Percentiles rank a stretch among this genome's conserved stretches.
Conservation (phyloP, 2,329 filamentous ascomycete species). For the Cordyceps cateniannulata region DNA sequence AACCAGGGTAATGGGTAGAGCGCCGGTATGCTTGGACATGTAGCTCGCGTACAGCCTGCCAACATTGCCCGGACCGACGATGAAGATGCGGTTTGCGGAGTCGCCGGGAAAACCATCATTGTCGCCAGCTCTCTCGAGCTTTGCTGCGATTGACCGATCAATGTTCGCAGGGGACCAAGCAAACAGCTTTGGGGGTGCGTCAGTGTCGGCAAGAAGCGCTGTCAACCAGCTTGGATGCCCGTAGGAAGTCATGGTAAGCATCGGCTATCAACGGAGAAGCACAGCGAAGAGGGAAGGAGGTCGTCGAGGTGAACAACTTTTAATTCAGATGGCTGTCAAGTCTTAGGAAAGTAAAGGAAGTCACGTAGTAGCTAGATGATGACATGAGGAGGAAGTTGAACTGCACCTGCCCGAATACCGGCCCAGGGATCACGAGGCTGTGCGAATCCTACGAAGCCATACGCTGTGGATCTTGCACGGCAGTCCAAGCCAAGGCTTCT, state of each 20-base stretch:
- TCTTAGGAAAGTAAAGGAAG: background rate
- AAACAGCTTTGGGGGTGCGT: background rate
- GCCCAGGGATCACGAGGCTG: too few relatives aligned
- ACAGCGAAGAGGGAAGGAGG: background rate
- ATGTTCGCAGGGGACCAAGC: background rate
- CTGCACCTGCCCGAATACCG: too few relatives aligned
- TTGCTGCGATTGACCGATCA: too few relatives aligned
- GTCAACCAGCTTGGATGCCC: background rate
- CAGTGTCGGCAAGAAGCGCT: background rate
- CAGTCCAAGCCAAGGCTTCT: too few relatives aligned
- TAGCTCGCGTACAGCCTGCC: background rate
- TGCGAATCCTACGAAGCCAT: too few relatives aligned
- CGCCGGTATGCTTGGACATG: background rate
- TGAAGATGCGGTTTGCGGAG: background rate
- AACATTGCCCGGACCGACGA: background rate
- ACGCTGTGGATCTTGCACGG: too few relatives aligned
- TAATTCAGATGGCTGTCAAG: background rate
- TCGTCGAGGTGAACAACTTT: background rate
- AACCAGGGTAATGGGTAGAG: background rate
- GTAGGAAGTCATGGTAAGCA: background rate
- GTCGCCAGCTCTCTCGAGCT: too few relatives aligned
- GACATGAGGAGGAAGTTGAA: too few relatives aligned
- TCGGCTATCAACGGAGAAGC: background rate
- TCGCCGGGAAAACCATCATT: background rate
- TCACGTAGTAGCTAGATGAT: background rate